Evolutionary conservation across 2,329 filamentous ascomycete species (phyloP).

Genomic region (Teratosphaeria gauchensis): DNA sequence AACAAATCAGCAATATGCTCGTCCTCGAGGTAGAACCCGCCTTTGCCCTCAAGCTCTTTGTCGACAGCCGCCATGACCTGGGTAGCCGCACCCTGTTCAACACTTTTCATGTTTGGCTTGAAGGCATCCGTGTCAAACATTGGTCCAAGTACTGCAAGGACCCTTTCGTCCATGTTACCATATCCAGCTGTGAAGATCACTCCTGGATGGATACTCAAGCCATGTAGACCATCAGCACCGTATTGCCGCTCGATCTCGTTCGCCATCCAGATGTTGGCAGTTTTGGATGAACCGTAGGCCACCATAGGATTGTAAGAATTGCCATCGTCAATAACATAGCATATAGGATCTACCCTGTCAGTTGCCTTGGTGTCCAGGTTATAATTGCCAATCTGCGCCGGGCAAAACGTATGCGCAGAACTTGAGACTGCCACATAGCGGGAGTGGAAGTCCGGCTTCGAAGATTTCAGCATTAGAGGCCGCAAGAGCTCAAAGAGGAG

Average conservation of each 20-base stretch:
- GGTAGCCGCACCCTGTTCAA: constrained; percentile 41
- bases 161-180: constrained; percentile 6
- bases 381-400: constrained; percentile 24
- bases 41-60: constrained; percentile 28
- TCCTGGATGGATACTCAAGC: constrained; percentile 37
- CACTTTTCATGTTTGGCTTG: constrained; percentile 8
- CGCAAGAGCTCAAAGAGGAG: constrained; percentile 45
- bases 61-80: constrained; percentile 35
- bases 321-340: constrained; percentile 1
- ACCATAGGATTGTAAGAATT: constrained; percentile 8
- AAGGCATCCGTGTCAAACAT: constrained; percentile 1
- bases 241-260: constrained; percentile 45
- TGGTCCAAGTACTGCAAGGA: constrained; percentile 5
- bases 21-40: constrained; percentile 38
- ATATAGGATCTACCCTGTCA: constrained; percentile 5
- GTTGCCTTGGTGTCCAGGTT: constrained; percentile 22
- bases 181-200: constrained; percentile 24
- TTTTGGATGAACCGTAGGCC: constrained; percentile 14
- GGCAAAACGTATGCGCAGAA: constrained; percentile 30
- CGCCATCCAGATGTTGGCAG: constrained; percentile 38
- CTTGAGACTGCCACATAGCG: constrained; percentile 41
- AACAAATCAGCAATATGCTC: constrained; percentile 25
- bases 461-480: constrained; percentile 30
- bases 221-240: constrained; percentile 35
- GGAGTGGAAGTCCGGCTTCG: constrained; percentile 30